A percentile compares a stretch with the other conserved stretches of the same genome.
These are phyloP conservation scores for Bolboschoenoplectus hybrid DNA, from an alignment of 202 grass and related monocot genomes.

Conservation along the genomic window DNA sequence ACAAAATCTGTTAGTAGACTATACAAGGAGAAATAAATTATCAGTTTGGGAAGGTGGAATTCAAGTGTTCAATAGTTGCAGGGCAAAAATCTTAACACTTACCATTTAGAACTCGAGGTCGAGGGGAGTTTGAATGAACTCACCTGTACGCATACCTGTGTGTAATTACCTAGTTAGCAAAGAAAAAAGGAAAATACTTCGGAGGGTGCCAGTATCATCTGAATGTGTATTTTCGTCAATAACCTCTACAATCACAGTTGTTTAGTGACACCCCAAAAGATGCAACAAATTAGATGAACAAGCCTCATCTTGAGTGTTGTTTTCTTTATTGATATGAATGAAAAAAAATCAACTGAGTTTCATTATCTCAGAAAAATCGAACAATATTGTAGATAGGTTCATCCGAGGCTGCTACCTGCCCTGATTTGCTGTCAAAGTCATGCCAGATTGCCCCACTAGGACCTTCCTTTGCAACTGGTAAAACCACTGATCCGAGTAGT, in stretches of 20 bases:
- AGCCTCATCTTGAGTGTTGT: not conserved
- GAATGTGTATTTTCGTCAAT: not conserved
- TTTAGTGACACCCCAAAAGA: conserved; percentile 23
- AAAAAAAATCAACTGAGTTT: not conserved
- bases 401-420: conserved; percentile 54
- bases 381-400: conserved; percentile 3
- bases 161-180: not conserved
- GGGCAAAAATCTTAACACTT: conserved; percentile 30
- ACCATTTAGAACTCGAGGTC: conserved; percentile 58
- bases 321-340: conserved; percentile 14
- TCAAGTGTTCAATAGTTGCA: conserved; percentile 5
- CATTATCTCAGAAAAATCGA: not conserved
- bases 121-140: conserved; percentile 51
- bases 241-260: conserved; percentile 35
- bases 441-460: conserved; percentile 72
- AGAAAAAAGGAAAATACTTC: not conserved
- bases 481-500: conserved; percentile 77
- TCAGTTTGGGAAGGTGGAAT: conserved; percentile 41
- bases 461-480: conserved; percentile 68
- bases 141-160: conserved; percentile 75
- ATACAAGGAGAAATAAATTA: conserved; percentile 35
- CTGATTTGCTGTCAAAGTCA: conserved; percentile 80
- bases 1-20: conserved; percentile 58
- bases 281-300: not conserved
- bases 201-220: not conserved